phyloP scores from a whole-genome alignment of 2,329 filamentous ascomycete species.

The Mycosphaerella sp. region DNA sequence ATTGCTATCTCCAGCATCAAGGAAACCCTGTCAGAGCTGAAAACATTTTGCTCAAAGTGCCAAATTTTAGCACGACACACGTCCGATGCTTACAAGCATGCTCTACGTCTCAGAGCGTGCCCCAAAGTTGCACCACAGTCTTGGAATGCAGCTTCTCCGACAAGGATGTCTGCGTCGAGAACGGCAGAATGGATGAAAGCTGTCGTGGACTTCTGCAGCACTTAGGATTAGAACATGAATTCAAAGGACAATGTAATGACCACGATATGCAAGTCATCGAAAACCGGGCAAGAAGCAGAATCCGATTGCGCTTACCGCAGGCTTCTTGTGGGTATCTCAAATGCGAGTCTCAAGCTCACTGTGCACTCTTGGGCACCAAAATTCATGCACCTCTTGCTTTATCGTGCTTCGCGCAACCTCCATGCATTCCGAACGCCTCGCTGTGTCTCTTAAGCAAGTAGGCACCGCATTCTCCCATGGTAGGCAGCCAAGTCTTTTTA shows the following conservation, averaged over 20 bases:
- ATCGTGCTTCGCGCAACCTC: not conserved
- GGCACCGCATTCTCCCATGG: not conserved
- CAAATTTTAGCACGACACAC: slow-evolving; percentile 5
- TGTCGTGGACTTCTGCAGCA: not conserved
- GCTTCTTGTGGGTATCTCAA: slow-evolving; percentile 8
- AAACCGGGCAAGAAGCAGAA: not conserved
- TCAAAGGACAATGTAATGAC: not conserved
- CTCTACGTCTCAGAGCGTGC: not conserved
- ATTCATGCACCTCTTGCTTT: not conserved
- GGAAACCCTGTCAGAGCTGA: slow-evolving; percentile 12
- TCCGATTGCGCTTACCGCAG: not conserved
- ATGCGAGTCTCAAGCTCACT: not conserved
- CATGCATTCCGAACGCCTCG: slow-evolving; percentile 12
- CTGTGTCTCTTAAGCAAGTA: slow-evolving; percentile 17
- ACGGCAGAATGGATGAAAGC: slow-evolving; percentile 10
- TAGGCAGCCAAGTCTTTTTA: not conserved
- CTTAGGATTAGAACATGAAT: not conserved
- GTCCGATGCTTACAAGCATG: slow-evolving; percentile 19
- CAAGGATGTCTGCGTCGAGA: slow-evolving; percentile 3
- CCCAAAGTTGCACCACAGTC: slow-evolving; percentile 17
- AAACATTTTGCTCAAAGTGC: slow-evolving; percentile 5
- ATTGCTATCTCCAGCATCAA: slow-evolving; percentile 14
- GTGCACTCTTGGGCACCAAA: not conserved
- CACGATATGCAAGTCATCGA: not conserved
- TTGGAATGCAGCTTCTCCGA: slow-evolving; percentile 14